Conservation (phyloP, 192 early-diverging fungal genomes). For the Backusella australiensis region DNA sequence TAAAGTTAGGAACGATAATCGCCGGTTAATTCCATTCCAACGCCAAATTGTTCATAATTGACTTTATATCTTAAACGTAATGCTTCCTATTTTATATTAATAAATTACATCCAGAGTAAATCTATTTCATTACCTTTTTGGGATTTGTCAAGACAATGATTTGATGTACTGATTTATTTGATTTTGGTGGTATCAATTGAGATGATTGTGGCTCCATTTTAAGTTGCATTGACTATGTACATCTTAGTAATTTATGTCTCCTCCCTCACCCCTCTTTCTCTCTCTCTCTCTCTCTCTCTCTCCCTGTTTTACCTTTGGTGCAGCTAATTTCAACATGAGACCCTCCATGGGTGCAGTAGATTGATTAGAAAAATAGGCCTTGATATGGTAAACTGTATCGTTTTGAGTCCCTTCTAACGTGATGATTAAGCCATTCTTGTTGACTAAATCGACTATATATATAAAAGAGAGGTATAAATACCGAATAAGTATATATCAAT, state of each 20-base stretch:
- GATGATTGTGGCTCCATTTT: constrained; percentile 47
- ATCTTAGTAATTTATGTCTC: neutral
- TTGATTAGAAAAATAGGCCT: constrained; percentile 46
- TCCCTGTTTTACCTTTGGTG: constrained; percentile 39
- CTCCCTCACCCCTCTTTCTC: neutral
- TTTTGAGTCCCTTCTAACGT: constrained; percentile 31
- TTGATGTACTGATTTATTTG: constrained; percentile 37
- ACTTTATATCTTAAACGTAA: constrained; percentile 48
- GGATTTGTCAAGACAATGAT: constrained; percentile 36
- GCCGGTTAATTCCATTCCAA: constrained; percentile 47
- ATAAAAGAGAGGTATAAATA: neutral
- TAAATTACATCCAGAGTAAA: neutral
- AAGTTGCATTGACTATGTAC: constrained; percentile 37
- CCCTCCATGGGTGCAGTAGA: constrained; percentile 41
- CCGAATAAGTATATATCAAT: neutral
- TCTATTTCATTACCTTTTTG: constrained; percentile 9
- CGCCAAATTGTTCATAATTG: constrained; percentile 39
- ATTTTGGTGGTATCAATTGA: constrained; percentile 35
- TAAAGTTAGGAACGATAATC: constrained; percentile 28
- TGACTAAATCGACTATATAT: constrained; percentile 33
- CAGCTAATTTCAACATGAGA: constrained; percentile 43
- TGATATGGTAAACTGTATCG: constrained; percentile 23
- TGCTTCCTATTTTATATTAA: neutral
- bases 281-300: neutral
- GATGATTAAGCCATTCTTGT: constrained; percentile 50